phyloP scores from a whole-genome alignment of 768 basidiomycete genomes.

The Tulasnella sp. region DNA sequence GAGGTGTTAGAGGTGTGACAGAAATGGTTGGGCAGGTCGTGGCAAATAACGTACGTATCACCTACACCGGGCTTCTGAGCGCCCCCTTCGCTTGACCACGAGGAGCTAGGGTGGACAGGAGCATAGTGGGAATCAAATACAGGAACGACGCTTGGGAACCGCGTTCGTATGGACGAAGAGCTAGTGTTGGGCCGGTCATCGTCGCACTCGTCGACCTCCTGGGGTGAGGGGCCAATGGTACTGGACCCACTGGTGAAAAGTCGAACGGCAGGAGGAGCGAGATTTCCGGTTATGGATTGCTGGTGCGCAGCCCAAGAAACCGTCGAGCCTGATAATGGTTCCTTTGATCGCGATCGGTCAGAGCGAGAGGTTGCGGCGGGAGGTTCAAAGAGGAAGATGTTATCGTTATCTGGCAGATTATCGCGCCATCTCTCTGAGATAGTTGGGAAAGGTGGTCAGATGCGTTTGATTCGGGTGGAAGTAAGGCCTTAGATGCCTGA shows the following conservation, averaged over 20 bases:
- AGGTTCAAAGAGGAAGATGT: constrained; percentile 6
- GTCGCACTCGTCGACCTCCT: not conserved
- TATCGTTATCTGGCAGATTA: not conserved
- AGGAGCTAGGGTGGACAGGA: not conserved
- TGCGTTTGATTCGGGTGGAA: not conserved
- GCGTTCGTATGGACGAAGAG: not conserved
- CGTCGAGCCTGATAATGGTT: not conserved
- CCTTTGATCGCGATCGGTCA: constrained; percentile 4
- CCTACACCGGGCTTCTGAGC: not conserved
- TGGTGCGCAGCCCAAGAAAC: constrained; percentile 4
- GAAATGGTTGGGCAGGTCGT: no score
- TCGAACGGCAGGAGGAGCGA: constrained; percentile 1
- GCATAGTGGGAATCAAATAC: not conserved
- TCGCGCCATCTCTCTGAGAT: constrained; percentile 1
- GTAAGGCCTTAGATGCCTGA: not conserved
- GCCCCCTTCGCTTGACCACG: not conserved
- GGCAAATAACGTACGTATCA: no score
- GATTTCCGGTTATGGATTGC: not conserved
- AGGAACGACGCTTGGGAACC: not conserved
- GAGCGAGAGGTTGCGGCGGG: constrained; percentile 2
- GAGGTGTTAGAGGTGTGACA: no score
- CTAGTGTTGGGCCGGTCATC: not conserved
- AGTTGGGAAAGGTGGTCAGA: not conserved
- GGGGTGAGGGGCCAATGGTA: not conserved
- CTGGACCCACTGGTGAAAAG: constrained; percentile 1